A percentile compares a stretch with the other conserved stretches of the same genome.
Evolutionary conservation across 148 eudicot genomes (phyloP).

Genomic region (Pharnaceum exiguum): DNA sequence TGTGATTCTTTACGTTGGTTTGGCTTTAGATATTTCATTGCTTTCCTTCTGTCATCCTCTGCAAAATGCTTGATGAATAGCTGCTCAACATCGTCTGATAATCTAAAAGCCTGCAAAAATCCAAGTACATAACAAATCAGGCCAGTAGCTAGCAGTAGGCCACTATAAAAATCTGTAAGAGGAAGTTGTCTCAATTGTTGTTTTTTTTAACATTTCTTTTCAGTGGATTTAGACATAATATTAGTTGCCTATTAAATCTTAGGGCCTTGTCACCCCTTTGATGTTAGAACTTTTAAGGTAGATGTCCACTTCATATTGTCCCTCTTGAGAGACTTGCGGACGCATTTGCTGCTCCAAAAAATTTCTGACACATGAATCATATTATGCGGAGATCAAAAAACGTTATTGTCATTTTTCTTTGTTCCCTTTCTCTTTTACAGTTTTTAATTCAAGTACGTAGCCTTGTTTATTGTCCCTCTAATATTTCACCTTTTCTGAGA

Average conservation of each 20-base stretch:
- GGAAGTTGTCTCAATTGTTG: no score
- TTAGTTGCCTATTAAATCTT: conserved; percentile 14
- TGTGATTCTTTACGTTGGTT: conserved; percentile 84
- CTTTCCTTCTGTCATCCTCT: conserved; percentile 72
- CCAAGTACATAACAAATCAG: neutral
- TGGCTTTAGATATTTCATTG: conserved; percentile 92
- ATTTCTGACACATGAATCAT: conserved; percentile 23
- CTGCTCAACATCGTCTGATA: conserved; percentile 83
- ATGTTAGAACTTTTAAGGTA: conserved; percentile 21
- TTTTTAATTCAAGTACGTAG: no score
- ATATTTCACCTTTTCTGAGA: conserved; percentile 74
- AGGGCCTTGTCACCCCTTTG: neutral
- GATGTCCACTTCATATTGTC: conserved; percentile 50
- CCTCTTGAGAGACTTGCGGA: conserved; percentile 1
- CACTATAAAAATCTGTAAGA: no score
- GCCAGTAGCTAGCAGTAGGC: no score
- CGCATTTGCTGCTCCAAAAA: conserved; percentile 2
- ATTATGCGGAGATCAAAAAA: conserved; percentile 26
- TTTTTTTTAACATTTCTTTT: no score
- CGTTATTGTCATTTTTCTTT: neutral
- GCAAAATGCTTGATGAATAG: conserved; percentile 71
- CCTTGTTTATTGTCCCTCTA: neutral
- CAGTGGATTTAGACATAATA: no score
- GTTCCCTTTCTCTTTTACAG: neutral
- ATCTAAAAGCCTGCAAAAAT: conserved; percentile 49